Evolutionary conservation across 352 stramenopile genomes (phyloP).

Genomic region (Pythium oligandrum): DNA sequence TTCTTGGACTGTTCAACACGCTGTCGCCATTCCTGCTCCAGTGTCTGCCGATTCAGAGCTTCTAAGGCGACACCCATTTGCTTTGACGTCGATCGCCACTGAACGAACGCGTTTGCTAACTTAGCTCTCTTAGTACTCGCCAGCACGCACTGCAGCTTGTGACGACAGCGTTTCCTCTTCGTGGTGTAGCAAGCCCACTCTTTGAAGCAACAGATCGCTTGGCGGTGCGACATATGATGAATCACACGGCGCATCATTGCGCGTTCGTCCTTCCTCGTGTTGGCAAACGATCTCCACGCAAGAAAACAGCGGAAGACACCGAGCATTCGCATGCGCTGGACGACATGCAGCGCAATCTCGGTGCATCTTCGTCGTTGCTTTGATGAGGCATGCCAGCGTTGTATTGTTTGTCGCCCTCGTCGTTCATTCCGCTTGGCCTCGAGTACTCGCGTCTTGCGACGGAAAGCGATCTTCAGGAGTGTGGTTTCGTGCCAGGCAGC

Average conservation of each 20-base stretch:
- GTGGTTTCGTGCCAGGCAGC: too few species aligned
- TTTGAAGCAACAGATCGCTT: slow-evolving; percentile 14
- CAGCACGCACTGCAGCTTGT: neutral
- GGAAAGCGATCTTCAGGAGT: too few species aligned
- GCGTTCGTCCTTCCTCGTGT: slow-evolving; percentile 11
- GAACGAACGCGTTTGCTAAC: neutral
- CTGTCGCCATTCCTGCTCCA: slow-evolving; percentile 16
- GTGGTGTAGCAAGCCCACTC: slow-evolving; percentile 10
- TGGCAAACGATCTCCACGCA: slow-evolving; percentile 34
- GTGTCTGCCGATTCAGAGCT: slow-evolving; percentile 2
- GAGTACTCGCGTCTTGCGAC: too few species aligned
- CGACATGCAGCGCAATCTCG: slow-evolving; percentile 1
- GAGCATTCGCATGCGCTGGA: slow-evolving; percentile 30
- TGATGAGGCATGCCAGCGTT: neutral
- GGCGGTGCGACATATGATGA: slow-evolving; percentile 28
- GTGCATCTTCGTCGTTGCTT: neutral
- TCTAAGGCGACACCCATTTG: slow-evolving; percentile 3
- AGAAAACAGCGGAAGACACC: slow-evolving; percentile 38
- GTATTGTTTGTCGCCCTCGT: too few species aligned
- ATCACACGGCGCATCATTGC: slow-evolving; percentile 24
- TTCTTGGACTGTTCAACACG: slow-evolving; percentile 20
- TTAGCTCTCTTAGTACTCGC: too few species aligned
- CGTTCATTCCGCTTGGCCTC: too few species aligned
- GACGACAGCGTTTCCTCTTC: neutral
- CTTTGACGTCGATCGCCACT: slow-evolving; percentile 2